phyloP scores from a whole-genome alignment of 225 moss, liverwort and hornwort genomes.

The Rhytidiadelphus loreus region DNA sequence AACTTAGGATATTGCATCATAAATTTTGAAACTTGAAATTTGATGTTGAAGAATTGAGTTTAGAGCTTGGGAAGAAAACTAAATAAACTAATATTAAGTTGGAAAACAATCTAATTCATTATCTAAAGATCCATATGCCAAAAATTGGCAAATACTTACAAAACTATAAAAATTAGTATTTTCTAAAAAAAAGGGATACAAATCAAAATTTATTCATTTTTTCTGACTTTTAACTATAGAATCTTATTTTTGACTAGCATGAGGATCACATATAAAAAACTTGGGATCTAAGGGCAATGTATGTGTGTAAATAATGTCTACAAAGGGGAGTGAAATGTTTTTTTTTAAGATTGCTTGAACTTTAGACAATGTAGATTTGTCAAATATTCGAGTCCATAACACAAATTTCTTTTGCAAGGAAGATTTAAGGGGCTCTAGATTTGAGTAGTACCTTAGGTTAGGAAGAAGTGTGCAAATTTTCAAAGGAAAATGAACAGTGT shows the following conservation, averaged over 20 bases:
- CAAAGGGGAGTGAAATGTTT: no score
- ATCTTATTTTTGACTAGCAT: background rate
- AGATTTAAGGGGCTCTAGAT: no score
- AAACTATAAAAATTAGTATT: accelerated
- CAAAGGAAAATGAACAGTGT: no score
- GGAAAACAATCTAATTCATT: background rate
- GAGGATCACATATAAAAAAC: background rate
- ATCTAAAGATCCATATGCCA: background rate
- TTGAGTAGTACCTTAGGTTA: no score
- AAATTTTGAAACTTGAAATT: accelerated
- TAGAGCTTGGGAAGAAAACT: background rate
- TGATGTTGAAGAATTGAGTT: background rate
- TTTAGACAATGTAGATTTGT: no score
- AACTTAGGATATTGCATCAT: background rate
- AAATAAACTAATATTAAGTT: background rate
- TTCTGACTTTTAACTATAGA: accelerated
- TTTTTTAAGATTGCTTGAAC: no score
- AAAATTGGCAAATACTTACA: background rate
- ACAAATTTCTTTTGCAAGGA: no score
- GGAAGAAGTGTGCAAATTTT: no score
- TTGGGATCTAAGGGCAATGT: background rate
- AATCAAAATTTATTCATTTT: background rate
- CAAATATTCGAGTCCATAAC: no score
- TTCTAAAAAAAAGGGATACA: accelerated
- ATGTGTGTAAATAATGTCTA: background rate